A percentile compares a stretch with the other conserved stretches of the same genome.
These are phyloP conservation scores for Xylaria castorea DNA, from an alignment of 495 filamentous ascomycete genomes.

Conservation along the genomic window DNA sequence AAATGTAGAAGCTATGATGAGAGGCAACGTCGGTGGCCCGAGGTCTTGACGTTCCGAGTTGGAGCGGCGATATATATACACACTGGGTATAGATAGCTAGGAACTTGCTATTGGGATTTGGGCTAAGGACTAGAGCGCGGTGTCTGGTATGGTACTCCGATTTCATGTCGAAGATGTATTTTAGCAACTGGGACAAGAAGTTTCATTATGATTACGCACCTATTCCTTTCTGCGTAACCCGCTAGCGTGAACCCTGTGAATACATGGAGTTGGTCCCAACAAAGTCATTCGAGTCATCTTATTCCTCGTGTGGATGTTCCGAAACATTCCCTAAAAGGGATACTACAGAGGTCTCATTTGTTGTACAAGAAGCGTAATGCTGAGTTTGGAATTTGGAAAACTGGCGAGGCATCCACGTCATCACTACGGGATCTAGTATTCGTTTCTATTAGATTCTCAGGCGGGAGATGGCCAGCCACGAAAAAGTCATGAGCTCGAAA, in stretches of 20 bases:
- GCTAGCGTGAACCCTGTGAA: neutral
- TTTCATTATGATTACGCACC: neutral
- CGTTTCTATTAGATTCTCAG: neutral
- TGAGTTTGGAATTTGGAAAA: neutral
- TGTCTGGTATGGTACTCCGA: conserved; percentile 22
- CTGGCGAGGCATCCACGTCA: neutral
- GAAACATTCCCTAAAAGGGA: too few species aligned
- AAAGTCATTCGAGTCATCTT: neutral
- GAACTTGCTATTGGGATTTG: conserved; percentile 15
- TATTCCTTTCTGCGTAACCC: neutral
- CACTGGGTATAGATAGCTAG: neutral
- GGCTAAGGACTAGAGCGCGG: conserved; percentile 18
- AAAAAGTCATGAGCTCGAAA: neutral
- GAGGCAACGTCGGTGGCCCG: conserved; percentile 33
- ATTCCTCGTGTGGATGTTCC: too few species aligned
- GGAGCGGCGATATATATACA: neutral
- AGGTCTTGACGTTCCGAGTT: conserved; percentile 11
- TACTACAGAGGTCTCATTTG: too few species aligned
- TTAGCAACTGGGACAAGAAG: conserved; percentile 1
- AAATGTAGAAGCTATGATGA: conserved; percentile 45
- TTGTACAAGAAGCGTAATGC: neutral
- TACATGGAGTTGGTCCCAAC: neutral
- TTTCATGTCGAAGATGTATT: conserved; percentile 14
- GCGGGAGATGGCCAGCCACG: neutral
- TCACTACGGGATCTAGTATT: neutral